Percentiles rank a stretch among this genome's conserved stretches.
These are phyloP conservation scores for Beauveria sp. DNA, from an alignment of 2,329 filamentous ascomycete species.

Conservation along the genomic window DNA sequence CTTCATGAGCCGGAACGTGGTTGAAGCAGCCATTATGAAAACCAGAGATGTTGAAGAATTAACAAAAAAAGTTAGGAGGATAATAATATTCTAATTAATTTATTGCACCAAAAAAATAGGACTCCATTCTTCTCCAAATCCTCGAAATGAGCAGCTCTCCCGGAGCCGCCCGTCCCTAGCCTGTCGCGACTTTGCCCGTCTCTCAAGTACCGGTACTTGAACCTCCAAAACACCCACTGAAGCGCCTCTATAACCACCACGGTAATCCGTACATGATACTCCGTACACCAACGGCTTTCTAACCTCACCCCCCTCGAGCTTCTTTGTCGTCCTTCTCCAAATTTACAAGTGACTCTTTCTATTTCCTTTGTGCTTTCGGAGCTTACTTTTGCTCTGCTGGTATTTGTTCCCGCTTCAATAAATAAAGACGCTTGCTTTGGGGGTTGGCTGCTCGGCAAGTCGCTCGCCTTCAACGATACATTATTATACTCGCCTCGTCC, in stretches of 20 bases:
- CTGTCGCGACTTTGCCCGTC: conserved; percentile 8
- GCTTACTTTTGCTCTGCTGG: not conserved
- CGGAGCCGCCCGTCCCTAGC: conserved; percentile 5
- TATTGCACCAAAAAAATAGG: not conserved
- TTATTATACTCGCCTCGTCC: not conserved
- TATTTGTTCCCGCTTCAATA: not conserved
- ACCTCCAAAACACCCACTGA: not conserved
- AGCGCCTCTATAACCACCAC: not conserved
- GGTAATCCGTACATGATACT: too few relatives aligned
- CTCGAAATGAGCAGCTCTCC: not conserved
- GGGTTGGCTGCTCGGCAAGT: not conserved
- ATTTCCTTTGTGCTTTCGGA: not conserved
- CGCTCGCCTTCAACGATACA: not conserved
- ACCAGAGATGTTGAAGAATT: not conserved
- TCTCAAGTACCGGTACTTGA: not conserved
- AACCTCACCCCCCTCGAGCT: not conserved
- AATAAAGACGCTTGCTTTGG: too few relatives aligned
- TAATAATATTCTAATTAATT: not conserved
- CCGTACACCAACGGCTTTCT: not conserved
- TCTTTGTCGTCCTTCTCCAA: too few relatives aligned
- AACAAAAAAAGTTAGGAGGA: not conserved
- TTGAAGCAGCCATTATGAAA: not conserved
- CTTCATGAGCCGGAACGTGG: not conserved
- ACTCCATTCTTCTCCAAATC: conserved; percentile 4
- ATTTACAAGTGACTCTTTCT: not conserved